phyloP scores from a whole-genome alignment of 768 basidiomycete genomes.

The Amyloporia xantha region DNA sequence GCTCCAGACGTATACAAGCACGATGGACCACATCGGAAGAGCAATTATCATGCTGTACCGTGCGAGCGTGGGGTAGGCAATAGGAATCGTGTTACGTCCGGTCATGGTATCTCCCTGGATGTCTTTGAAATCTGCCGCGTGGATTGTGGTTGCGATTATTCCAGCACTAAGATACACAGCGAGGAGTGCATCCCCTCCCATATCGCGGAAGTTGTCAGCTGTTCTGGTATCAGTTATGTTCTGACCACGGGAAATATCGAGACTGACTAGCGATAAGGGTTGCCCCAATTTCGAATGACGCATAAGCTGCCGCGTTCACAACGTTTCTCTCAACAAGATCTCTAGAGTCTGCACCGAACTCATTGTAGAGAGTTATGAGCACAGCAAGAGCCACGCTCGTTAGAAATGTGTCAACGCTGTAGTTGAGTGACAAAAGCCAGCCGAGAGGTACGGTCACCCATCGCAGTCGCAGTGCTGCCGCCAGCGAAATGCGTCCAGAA shows the following conservation, averaged over 20 bases:
- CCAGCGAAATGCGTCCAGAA: constrained; percentile 16
- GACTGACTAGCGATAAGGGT: constrained; percentile 10
- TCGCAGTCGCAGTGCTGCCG: constrained; percentile 10
- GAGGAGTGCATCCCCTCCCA: constrained; percentile 13
- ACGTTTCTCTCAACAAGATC: constrained; percentile 12
- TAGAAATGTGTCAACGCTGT: constrained; percentile 6
- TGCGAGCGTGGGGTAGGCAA: constrained; percentile 11
- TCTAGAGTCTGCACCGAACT: constrained; percentile 13
- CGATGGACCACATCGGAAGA: constrained; percentile 19
- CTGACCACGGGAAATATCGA: too few relatives aligned
- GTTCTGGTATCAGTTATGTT: too few relatives aligned
- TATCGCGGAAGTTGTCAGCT: constrained; percentile 10
- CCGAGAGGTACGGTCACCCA: constrained; percentile 19
- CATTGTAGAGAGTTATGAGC: constrained; percentile 17
- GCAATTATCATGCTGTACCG: constrained; percentile 15
- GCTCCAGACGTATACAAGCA: constrained; percentile 15
- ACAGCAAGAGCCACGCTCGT: constrained; percentile 13
- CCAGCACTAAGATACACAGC: constrained; percentile 22
- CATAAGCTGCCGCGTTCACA: constrained; percentile 14
- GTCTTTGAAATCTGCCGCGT: constrained; percentile 20
- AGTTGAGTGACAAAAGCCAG: constrained; percentile 8
- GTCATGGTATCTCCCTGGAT: constrained; percentile 7
- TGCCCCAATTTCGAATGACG: constrained; percentile 21
- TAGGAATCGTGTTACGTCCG: constrained; percentile 9
- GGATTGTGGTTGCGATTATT: constrained; percentile 31